A percentile compares a stretch with the other conserved stretches of the same genome.
phyloP scores from a whole-genome alignment of 768 basidiomycete genomes.

The Pleurotus pulmonarius region DNA sequence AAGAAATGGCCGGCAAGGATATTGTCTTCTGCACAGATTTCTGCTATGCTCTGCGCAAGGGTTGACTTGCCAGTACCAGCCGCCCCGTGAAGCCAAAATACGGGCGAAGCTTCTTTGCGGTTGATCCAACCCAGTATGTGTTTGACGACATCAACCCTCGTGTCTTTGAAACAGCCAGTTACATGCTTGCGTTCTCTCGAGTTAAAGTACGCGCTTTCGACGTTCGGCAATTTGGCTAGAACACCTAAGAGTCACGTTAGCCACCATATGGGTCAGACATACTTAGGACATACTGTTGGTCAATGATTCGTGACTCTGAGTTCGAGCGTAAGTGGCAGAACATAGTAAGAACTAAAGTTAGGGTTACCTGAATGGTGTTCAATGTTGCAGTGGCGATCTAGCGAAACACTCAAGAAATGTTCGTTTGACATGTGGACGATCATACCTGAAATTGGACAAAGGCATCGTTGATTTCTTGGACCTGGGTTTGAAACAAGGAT shows the following conservation, averaged over 20 bases:
- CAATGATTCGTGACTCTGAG: conserved; percentile 6
- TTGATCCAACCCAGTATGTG: neutral
- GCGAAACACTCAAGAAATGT: too few relatives aligned
- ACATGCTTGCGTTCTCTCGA: neutral
- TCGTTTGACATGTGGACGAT: neutral
- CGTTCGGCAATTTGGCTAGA: neutral
- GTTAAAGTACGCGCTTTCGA: neutral
- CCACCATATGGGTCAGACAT: neutral
- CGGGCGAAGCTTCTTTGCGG: neutral
- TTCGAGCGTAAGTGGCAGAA: neutral
- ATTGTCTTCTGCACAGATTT: neutral
- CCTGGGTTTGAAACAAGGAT: neutral
- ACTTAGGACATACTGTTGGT: conserved; percentile 10
- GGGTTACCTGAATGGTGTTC: too few relatives aligned
- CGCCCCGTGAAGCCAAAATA: conserved; percentile 8
- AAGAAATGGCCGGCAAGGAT: neutral
- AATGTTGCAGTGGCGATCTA: too few relatives aligned
- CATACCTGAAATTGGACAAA: neutral
- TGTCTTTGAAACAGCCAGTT: neutral
- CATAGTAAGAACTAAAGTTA: too few relatives aligned
- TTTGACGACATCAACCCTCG: neutral
- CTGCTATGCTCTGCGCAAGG: conserved; percentile 3
- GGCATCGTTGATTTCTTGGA: neutral
- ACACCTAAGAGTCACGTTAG: neutral
- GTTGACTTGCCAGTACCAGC: conserved; percentile 3